Base-by-base conservation (phyloP, 441 rosid genomes). In the Eutrema salsugineum region DNA sequence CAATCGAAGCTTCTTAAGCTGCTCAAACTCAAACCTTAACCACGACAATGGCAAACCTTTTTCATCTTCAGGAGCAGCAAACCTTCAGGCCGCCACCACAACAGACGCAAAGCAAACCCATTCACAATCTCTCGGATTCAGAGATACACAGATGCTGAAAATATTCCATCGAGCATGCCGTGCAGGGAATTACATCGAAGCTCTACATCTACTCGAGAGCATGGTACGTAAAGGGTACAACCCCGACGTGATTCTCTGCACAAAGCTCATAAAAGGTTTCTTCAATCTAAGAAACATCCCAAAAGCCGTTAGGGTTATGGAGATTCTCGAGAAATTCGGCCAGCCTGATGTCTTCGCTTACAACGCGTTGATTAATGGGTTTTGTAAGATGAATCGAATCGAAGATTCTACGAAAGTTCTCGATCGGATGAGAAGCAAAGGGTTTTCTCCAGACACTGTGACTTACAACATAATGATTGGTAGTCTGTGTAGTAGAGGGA, bases 391-490 rank as follows among this genome's bases (percentile, higher is more conserved):
- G 17, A 84, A 85, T 77, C 80, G 81, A 60, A 78, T 86, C 7
- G 87, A 84, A 15, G 77, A 79, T 39, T 88, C 94, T 10, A 83
- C 82, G 1, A 83, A 47, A 30, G 85, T 89, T 62, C 77, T 91
- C 33, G 85, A 85, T 66, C 79, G 94, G 75, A 86, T 93, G 97
- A 83, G 79, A 69, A 76, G 80, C 36, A 85, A 83, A 61, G 97
- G 92, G 11, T 79, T 87, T 77, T 72, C 61, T 0, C 94, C 97
- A 0, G 94, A 93, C 57, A 88, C 89, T 15, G 92, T 91, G 8
- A 90, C 97, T 1, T 87, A 88, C 68, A 90, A 87, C 73, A 86
- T 91, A n/a, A 82, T 91, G 91, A 89, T 91, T 44, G 90, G 91
- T 61, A 83, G 85, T 63, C 83, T 91, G 28, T 87, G 93, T 72